phyloP scores from a whole-genome alignment of 805 yeast species.

The Metschnikowia anglica region DNA sequence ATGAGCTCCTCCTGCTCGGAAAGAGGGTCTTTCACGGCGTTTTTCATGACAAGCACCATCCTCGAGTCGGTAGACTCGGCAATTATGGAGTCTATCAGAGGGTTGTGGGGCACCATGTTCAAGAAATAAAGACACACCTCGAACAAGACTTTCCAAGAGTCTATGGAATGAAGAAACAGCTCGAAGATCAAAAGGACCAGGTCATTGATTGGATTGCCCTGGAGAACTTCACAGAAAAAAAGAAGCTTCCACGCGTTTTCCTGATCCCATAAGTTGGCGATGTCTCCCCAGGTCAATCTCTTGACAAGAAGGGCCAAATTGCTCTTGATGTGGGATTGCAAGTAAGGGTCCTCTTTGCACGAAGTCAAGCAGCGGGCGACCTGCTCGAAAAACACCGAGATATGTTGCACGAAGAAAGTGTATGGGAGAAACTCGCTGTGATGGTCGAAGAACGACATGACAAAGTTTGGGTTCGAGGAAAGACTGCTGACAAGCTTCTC shows the following conservation, averaged over 20 bases:
- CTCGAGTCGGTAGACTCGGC: slow-evolving; percentile 12
- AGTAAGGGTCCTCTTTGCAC: slow-evolving; percentile 8
- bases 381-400: slow-evolving; percentile 2
- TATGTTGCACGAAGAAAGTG: slow-evolving; percentile 10
- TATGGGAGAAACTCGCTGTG: slow-evolving; percentile 11
- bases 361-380: slow-evolving; percentile 11
- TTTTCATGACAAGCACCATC: slow-evolving; percentile 11
- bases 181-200: slow-evolving; percentile 10
- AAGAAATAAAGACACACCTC: slow-evolving; percentile 13
- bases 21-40: slow-evolving; percentile 6
- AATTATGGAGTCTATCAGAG: slow-evolving; percentile 12
- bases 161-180: slow-evolving; percentile 14
- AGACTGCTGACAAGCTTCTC: slow-evolving; percentile 9
- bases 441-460: slow-evolving; percentile 11
- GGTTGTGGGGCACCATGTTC: slow-evolving; percentile 10
- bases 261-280: slow-evolving; percentile 3
- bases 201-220: slow-evolving; percentile 10
- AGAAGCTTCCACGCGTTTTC: slow-evolving; percentile 15
- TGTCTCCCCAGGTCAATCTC: slow-evolving; percentile 11
- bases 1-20: slow-evolving; percentile 11
- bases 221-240: slow-evolving; percentile 12
- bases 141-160: slow-evolving; percentile 13
- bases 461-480: slow-evolving; percentile 7
- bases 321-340: slow-evolving; percentile 5
- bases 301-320: slow-evolving; percentile 3